Evolutionary conservation across 169 alveolate genomes (phyloP).

Genomic region (Cryptosporidium viatorum): DNA sequence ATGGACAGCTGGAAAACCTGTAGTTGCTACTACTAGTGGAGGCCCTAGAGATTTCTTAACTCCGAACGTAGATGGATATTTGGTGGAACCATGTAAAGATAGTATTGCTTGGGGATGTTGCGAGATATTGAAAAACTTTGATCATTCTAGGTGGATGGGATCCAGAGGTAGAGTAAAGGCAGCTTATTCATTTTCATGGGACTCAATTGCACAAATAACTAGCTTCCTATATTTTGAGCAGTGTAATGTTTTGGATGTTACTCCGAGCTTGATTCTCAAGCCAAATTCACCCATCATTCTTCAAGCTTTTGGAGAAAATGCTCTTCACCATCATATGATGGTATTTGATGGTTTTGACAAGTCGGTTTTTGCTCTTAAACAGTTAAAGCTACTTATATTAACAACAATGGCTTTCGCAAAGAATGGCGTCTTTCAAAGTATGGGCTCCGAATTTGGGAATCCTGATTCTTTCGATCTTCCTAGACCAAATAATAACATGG

Average conservation of each 20-base stretch:
- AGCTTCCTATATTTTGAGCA: constrained; percentile 79
- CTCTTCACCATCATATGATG: constrained; percentile 82
- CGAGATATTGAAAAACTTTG: constrained; percentile 80
- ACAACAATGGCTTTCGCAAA: constrained; percentile 79
- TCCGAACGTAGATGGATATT: constrained; percentile 79
- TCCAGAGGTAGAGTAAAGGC: constrained; percentile 81
- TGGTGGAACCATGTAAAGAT: constrained; percentile 84
- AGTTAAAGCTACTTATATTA: constrained; percentile 59
- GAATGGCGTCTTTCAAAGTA: constrained; percentile 82
- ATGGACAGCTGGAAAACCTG: constrained; percentile 85
- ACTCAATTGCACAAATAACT: constrained; percentile 78
- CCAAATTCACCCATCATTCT: constrained; percentile 26
- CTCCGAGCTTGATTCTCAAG: constrained; percentile 62
- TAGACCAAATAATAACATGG: constrained; percentile 82
- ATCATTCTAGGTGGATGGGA: constrained; percentile 82
- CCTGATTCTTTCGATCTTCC: constrained; percentile 89
- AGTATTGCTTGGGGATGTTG: constrained; percentile 84
- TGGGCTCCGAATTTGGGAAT: constrained; percentile 88
- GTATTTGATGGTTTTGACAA: constrained; percentile 79
- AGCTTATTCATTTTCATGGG: constrained; percentile 81
- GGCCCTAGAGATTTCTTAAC: constrained; percentile 85
- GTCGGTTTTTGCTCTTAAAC: constrained; percentile 79
- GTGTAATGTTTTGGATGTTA: constrained; percentile 76
- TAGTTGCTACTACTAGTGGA: constrained; percentile 85
- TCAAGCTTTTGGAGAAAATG: constrained; percentile 67